Percentiles rank a stretch among this genome's conserved stretches.
These are phyloP conservation scores for Sarocladiaceae sp. DNA, from an alignment of 2,329 filamentous ascomycete species.

Conservation along the genomic window DNA sequence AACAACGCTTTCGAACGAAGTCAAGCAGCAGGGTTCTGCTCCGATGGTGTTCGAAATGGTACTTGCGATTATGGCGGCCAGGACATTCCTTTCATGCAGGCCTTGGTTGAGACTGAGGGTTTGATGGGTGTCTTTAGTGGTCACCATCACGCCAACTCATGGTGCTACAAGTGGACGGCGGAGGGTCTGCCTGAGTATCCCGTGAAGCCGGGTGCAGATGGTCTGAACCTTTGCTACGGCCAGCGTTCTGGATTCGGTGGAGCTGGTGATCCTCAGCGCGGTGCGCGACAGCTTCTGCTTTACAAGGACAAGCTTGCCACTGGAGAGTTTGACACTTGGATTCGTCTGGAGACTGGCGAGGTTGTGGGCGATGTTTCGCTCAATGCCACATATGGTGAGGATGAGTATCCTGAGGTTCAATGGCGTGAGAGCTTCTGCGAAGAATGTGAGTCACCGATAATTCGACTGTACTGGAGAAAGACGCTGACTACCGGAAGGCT, in stretches of 20 bases:
- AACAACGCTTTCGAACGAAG: constrained; percentile 26
- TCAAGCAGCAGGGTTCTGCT: constrained; percentile 29
- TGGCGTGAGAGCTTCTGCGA: constrained; percentile 20
- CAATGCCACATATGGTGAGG: constrained; percentile 51
- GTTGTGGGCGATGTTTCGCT: constrained; percentile 44
- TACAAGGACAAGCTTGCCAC: constrained; percentile 33
- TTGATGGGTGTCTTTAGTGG: constrained; percentile 51
- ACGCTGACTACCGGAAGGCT: background rate
- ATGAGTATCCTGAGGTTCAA: constrained; percentile 39
- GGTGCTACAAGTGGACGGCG: constrained; percentile 38
- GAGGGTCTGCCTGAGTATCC: constrained; percentile 16
- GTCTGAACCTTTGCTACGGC: constrained; percentile 44
- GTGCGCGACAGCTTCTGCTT: constrained; percentile 33
- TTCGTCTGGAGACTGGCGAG: constrained; percentile 48
- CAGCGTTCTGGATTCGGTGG: constrained; percentile 63
- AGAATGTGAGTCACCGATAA: background rate
- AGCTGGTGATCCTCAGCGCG: constrained; percentile 55
- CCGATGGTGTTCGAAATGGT: constrained; percentile 16
- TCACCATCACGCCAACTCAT: constrained; percentile 55
- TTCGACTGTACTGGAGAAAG: background rate
- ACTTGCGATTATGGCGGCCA: constrained; percentile 33
- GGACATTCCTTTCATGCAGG: constrained; percentile 54
- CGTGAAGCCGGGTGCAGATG: constrained; percentile 18
- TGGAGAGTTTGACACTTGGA: constrained; percentile 48
- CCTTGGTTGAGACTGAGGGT: constrained; percentile 43